Conservation (phyloP, 805 yeast genomes). For the Crinitomyces ghanaensis region DNA sequence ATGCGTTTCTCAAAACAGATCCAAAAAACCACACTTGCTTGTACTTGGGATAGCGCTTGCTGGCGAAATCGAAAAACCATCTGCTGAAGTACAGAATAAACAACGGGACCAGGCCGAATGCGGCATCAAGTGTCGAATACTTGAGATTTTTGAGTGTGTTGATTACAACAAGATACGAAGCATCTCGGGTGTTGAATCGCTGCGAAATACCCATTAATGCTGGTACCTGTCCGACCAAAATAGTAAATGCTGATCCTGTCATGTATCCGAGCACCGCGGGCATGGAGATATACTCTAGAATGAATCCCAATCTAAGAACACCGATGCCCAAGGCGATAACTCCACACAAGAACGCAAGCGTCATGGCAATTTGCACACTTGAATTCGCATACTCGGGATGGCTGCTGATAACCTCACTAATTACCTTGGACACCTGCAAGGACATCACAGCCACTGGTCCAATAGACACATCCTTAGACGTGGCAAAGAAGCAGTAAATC, state of each 20-base stretch:
- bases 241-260: slow-evolving; percentile 86
- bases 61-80: slow-evolving; percentile 46
- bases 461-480: slow-evolving; percentile 88
- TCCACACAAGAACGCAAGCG: slow-evolving; percentile 73
- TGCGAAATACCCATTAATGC: slow-evolving; percentile 63
- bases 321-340: slow-evolving; percentile 77
- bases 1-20: slow-evolving; percentile 69
- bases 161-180: slow-evolving; percentile 61
- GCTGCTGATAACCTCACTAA: slow-evolving; percentile 47
- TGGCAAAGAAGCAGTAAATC: slow-evolving; percentile 82
- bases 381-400: slow-evolving; percentile 31
- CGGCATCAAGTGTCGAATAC: slow-evolving; percentile 66
- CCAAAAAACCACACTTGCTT: slow-evolving; percentile 53
- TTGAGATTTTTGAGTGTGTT: slow-evolving; percentile 61
- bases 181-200: slow-evolving; percentile 56
- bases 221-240: slow-evolving; percentile 78
- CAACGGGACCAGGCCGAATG: slow-evolving; percentile 72
- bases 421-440: slow-evolving; percentile 66
- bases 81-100: slow-evolving; percentile 65
- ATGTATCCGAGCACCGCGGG: slow-evolving; percentile 93
- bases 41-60: slow-evolving; percentile 51
- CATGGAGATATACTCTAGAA: slow-evolving; percentile 76
- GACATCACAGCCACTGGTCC: slow-evolving; percentile 98
- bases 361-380: slow-evolving; percentile 63
- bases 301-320: slow-evolving; percentile 69